Conservation (phyloP, 176 grass and related monocot genomes). For the Bromus sterilis region DNA sequence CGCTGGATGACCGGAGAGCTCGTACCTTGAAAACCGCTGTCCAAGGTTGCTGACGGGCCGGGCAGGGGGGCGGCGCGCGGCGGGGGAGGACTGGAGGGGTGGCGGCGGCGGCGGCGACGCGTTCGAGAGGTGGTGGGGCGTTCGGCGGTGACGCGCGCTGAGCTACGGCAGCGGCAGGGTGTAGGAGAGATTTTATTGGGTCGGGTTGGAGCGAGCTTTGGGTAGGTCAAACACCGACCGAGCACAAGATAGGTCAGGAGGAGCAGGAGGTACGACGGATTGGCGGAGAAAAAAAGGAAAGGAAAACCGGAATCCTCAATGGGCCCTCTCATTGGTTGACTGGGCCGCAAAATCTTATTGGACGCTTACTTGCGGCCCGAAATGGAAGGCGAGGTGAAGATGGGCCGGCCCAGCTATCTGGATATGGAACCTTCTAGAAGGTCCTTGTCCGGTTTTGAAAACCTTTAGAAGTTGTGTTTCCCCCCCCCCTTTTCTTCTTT, state of each 20-base stretch:
- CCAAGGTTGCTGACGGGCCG: not conserved
- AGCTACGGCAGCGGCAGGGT: not conserved
- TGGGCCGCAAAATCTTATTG: too few species aligned
- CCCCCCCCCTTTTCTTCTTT: too few species aligned
- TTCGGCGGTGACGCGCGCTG: not conserved
- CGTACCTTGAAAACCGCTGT: not conserved
- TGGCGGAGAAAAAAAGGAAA: not conserved
- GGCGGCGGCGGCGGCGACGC: not conserved
- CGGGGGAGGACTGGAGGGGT: not conserved
- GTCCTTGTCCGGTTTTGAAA: too few species aligned
- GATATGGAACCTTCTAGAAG: too few species aligned
- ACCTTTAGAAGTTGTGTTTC: too few species aligned
- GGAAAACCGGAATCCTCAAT: not conserved
- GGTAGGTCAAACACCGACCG: slow-evolving; percentile 6
- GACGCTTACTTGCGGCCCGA: too few species aligned
- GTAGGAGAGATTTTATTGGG: slow-evolving; percentile 2
- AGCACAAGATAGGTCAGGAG: slow-evolving; percentile 2
- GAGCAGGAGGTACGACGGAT: not conserved
- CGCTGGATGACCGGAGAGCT: not conserved
- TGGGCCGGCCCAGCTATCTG: too few species aligned
- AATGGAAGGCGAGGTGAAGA: too few species aligned
- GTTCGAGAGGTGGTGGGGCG: not conserved
- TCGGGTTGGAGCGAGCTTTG: not conserved
- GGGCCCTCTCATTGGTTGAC: not conserved
- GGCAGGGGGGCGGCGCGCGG: too few species aligned